A percentile compares a stretch with the other conserved stretches of the same genome.
Conservation (phyloP, 169 alveolate genomes). For the Toxoplasma gondii region DNA sequence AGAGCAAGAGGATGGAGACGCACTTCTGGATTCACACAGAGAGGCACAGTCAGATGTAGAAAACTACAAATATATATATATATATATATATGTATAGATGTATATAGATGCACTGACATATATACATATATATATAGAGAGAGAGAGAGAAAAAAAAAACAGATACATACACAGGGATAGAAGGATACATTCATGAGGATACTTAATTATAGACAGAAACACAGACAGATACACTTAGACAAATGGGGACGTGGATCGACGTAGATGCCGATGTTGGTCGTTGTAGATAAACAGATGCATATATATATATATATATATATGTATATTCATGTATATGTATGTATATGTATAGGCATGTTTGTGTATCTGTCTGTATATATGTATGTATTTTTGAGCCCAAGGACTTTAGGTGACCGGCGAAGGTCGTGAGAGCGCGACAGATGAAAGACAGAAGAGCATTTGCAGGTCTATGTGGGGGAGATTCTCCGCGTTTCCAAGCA, state of each 20-base stretch:
- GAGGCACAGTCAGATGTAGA: too few species aligned
- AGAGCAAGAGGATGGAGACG: too few species aligned
- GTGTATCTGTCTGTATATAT: background rate
- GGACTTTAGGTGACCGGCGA: background rate
- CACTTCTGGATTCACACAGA: too few species aligned
- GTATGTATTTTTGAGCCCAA: background rate
- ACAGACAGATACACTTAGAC: background rate
- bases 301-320: background rate
- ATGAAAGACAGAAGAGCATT: background rate
- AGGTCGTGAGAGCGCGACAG: background rate
- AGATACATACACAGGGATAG: too few species aligned
- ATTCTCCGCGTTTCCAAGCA: background rate
- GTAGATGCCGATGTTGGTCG: background rate
- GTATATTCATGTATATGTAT: background rate
- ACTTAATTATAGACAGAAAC: background rate
- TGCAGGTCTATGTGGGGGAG: background rate
- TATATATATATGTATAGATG: too few species aligned
- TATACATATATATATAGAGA: background rate
- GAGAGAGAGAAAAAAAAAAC: slow-evolving; percentile 5
- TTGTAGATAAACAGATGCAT: background rate
- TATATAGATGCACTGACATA: background rate
- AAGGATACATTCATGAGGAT: background rate
- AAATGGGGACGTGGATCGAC: background rate
- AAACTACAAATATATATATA: too few species aligned
- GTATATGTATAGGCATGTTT: background rate